phyloP scores from a whole-genome alignment of 768 basidiomycete genomes.

The Panellus pusillus region DNA sequence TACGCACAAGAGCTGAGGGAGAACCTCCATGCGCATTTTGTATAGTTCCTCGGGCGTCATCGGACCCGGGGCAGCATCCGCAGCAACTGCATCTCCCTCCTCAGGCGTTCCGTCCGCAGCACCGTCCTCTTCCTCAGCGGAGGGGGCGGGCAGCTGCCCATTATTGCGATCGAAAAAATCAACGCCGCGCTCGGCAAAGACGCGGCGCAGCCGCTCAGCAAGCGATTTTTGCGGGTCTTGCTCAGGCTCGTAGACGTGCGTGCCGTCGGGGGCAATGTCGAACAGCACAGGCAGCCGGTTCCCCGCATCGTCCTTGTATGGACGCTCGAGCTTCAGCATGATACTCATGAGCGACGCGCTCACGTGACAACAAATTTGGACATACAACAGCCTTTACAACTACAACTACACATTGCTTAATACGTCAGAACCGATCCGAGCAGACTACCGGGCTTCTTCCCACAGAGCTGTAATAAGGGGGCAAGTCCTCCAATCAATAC shows the following conservation, averaged over 20 bases:
- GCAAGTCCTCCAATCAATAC: too few relatives aligned
- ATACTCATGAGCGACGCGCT: slow-evolving; percentile 36
- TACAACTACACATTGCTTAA: too few relatives aligned
- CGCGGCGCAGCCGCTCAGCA: slow-evolving; percentile 64
- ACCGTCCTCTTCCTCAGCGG: slow-evolving; percentile 22
- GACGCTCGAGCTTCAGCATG: slow-evolving; percentile 67
- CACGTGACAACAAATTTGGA: background rate
- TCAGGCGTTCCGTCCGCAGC: slow-evolving; percentile 29
- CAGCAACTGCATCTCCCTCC: slow-evolving; percentile 25
- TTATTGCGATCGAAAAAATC: slow-evolving; percentile 70
- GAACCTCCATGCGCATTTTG: slow-evolving; percentile 71
- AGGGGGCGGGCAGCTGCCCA: slow-evolving; percentile 17
- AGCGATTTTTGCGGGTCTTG: slow-evolving; percentile 58
- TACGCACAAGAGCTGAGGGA: slow-evolving; percentile 67
- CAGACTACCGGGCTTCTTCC: too few relatives aligned
- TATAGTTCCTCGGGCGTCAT: slow-evolving; percentile 76
- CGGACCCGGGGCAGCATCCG: slow-evolving; percentile 34
- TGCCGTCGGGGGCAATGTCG: slow-evolving; percentile 72
- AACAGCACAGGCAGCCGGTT: slow-evolving; percentile 57
- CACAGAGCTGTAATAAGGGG: too few relatives aligned
- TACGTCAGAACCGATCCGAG: too few relatives aligned
- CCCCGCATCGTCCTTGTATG: slow-evolving; percentile 79
- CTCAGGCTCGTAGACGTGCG: slow-evolving; percentile 65
- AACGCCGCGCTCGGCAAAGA: slow-evolving; percentile 71
- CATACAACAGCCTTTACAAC: too few relatives aligned